Base-by-base conservation (phyloP, 148 eudicot species). In the Chenopodium formosanum region DNA sequence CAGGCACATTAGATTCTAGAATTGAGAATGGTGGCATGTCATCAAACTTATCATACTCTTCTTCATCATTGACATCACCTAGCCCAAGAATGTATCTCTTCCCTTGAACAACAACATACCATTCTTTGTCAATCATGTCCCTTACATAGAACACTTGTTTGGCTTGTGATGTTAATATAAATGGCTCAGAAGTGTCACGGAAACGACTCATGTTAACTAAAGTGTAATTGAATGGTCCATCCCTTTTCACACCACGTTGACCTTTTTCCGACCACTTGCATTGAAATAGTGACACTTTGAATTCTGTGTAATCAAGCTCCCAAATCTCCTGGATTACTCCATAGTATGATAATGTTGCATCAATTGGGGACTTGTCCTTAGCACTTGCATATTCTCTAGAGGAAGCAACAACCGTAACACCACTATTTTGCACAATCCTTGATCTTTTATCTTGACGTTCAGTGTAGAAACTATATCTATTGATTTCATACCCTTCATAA, bases 11-110 rank as follows among this genome's bases (percentile, higher is more conserved):
- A 8, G 3, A 46, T 4, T 13, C 47, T 13, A 1, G 9, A 9
- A 50, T 1, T 22, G 27, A 75, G 32, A 58, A 17, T 3, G 78
- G 78, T 16, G 78, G 67, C 1, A 20, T 47, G 4, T 75, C 78
- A 75, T 75, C 78, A 56, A 16, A 27, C 11, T 75, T 44, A 29
- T 75, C 46, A 27, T 75, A 75, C 13, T 29, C 68, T 56, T 75
- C 78, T 58, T 75, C 78, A 14, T 75, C 78, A 7, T n/a, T 68
- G 29, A 75, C 78, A 75, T 58, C 66, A 19, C 60, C 78, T 1
- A 75, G 47, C 56, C 78, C 66, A 29, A 75, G 78, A 56, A 75
- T 75, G 11, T 66, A 60, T 25, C 78, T 56, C 53, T 75, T 53
- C 58, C 50, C 10, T 47, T 47, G 50, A 47, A 47, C 50, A 47